These are phyloP conservation scores for Alternaria metachromatica DNA, from an alignment of 2,329 filamentous ascomycete genomes.

Conservation along the genomic window DNA sequence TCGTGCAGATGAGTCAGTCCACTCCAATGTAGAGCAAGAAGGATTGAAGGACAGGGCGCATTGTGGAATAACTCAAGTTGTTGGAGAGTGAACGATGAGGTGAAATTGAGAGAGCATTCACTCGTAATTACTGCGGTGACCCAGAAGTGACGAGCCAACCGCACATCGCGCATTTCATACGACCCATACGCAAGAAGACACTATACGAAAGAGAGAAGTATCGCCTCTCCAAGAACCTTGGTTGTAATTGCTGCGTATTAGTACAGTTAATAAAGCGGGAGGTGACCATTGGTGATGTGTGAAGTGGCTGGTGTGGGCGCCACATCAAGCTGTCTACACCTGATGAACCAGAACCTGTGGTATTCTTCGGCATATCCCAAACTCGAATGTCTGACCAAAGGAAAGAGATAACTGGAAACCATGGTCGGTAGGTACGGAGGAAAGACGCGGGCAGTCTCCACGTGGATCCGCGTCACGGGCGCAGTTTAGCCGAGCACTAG, in stretches of 20 bases:
- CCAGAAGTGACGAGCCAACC: neutral
- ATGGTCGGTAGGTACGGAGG: neutral
- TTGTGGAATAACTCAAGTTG: neutral
- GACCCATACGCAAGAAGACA: neutral
- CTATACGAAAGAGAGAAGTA: neutral
- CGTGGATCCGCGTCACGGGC: constrained; percentile 7
- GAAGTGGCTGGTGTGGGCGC: neutral
- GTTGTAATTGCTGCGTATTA: neutral
- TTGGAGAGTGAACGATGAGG: neutral
- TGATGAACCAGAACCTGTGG: neutral
- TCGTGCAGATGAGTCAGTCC: neutral
- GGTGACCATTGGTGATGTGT: neutral
- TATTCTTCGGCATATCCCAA: neutral
- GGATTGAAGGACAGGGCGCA: neutral
- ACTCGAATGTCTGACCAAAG: neutral
- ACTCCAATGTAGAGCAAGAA: neutral
- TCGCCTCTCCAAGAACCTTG: neutral
- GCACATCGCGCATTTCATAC: neutral
- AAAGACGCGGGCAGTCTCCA: neutral
- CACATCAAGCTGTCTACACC: neutral
- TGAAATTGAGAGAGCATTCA: neutral
- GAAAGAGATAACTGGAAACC: neutral
- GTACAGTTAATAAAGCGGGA: neutral
- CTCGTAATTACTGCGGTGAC: neutral
- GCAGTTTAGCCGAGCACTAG: constrained; percentile 27